Base-by-base conservation (phyloP, 768 basidiomycete genomes). In the Mycena metata region DNA sequence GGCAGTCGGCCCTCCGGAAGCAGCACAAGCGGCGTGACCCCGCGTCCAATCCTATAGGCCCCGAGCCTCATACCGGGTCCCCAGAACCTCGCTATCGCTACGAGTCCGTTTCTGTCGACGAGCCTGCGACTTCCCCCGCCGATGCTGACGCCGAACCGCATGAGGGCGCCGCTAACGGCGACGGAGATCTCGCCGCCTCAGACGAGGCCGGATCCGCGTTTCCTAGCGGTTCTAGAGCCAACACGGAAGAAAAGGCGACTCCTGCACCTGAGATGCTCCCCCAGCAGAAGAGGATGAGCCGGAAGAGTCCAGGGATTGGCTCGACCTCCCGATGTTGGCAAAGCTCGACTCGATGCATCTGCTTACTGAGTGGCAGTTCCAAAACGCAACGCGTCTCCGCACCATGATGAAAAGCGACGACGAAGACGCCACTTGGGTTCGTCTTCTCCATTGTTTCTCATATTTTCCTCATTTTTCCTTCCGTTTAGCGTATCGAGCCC, bases 341-440 rank as follows among this genome's bases (percentile, higher is more conserved):
- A 94, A 94, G 79, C 86, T 96, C 47, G 91, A 94, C 67, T 89
- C 91, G 5, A 80, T 95, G 73, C 87, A 94, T 71, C 81, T 87
- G 17, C 80, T 96, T 55, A 86, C 85, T 33, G 95, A 96, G 79
- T 96, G 95, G 95, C 93, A 94, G 73, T 95, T 96, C 70, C 90
- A 94, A 66, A 93, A 93, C 74, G 88, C 93, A 6, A 83, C 84
- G 59, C 85, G 91, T 61, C 73, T 96, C 23, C 84, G 93, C 65
- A 84, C 83, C 49, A 78, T 91, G 52, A 94, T 95, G 93, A 91
- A 88, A 74, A 86, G 83, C 57, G 94, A 94, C 63, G 93, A 94
- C 68, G 94, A 95, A 47, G 80, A 83, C 62, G 92, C 91, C 26
- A 80, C 85, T 36, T 96, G 95, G 95, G 95, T 93, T 64, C 71